Percentiles rank a stretch among this genome's conserved stretches.
Conservation (phyloP, 2,329 filamentous ascomycete genomes). For the Monilinia fructicola region DNA sequence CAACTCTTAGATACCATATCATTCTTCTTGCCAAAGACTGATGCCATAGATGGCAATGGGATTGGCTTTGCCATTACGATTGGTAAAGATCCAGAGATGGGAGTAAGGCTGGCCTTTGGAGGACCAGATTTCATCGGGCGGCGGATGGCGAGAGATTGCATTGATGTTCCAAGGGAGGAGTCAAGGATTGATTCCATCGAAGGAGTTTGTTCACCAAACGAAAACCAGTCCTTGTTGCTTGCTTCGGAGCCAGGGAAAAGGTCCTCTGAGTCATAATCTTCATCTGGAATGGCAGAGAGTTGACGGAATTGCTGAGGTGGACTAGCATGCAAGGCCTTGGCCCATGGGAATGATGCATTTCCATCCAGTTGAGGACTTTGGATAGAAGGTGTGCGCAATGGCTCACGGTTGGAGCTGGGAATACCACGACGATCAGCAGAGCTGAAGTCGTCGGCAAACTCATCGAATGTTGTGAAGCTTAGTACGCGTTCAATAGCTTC, state of each 20-base stretch:
- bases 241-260: conserved; percentile 78
- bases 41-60: conserved; percentile 58
- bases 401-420: conserved; percentile 87
- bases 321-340: conserved; percentile 79
- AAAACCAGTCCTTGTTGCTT: conserved; percentile 73
- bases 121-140: conserved; percentile 47
- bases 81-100: conserved; percentile 68
- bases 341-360: conserved; percentile 92
- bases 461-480: conserved; percentile 91
- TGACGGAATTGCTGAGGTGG: conserved; percentile 72
- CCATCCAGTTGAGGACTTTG: conserved; percentile 79
- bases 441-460: conserved; percentile 91
- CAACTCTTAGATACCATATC: conserved; percentile 94
- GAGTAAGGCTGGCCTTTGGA: conserved; percentile 54
- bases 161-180: conserved; percentile 76
- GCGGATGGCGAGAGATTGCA: conserved; percentile 68
- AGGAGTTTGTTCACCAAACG: conserved; percentile 71
- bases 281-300: conserved; percentile 80
- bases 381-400: conserved; percentile 91
- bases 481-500: conserved; percentile 76
- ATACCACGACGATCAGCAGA: conserved; percentile 74
- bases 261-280: conserved; percentile 75
- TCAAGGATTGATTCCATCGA: conserved; percentile 83
- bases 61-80: conserved; percentile 78
- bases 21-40: conserved; percentile 75